Evolutionary conservation across 2,329 filamentous ascomycete genomes (phyloP).

Genomic region (Coniochaeta prunicola): DNA sequence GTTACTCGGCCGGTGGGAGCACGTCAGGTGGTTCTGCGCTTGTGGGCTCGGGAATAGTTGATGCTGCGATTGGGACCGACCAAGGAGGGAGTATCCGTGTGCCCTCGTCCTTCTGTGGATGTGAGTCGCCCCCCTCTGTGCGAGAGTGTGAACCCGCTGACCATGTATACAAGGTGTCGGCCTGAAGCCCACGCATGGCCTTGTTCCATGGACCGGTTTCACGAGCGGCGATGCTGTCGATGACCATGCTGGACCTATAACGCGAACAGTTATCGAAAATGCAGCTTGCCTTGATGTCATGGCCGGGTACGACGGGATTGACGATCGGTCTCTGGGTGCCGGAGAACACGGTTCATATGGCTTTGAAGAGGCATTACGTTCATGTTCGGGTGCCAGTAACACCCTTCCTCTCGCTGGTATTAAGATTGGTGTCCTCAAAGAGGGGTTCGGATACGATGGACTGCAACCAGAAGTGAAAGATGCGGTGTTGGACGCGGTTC

Average conservation of each 20-base stretch:
- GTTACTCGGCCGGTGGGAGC: constrained; percentile 42
- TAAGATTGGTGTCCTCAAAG: constrained; percentile 34
- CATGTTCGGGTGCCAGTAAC: not conserved
- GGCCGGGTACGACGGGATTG: constrained; percentile 39
- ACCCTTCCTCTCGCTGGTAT: constrained; percentile 21
- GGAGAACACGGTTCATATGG: constrained; percentile 19
- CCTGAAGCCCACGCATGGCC: constrained; percentile 42
- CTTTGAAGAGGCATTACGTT: constrained; percentile 14
- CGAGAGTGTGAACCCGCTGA: not conserved
- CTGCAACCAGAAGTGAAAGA: constrained; percentile 31
- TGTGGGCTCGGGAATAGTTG: constrained; percentile 32
- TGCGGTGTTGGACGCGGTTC: constrained; percentile 32
- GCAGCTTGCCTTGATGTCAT: constrained; percentile 36
- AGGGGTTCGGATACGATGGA: constrained; percentile 32
- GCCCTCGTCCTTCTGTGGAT: constrained; percentile 31
- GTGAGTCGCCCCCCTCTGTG: constrained; percentile 5
- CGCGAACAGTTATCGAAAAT: constrained; percentile 29
- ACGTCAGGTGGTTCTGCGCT: constrained; percentile 39
- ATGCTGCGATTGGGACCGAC: constrained; percentile 39
- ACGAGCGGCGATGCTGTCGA: constrained; percentile 40
- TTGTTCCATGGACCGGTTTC: constrained; percentile 44
- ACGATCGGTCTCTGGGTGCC: constrained; percentile 33
- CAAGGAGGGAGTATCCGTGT: constrained; percentile 39
- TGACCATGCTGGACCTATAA: constrained; percentile 41
- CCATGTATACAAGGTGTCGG: constrained; percentile 22